Evolutionary conservation across 176 grass and related monocot species (phyloP), one percentile per base, ranked within the genome.

Genomic region (Hyparrhenia diplandra): DNA sequence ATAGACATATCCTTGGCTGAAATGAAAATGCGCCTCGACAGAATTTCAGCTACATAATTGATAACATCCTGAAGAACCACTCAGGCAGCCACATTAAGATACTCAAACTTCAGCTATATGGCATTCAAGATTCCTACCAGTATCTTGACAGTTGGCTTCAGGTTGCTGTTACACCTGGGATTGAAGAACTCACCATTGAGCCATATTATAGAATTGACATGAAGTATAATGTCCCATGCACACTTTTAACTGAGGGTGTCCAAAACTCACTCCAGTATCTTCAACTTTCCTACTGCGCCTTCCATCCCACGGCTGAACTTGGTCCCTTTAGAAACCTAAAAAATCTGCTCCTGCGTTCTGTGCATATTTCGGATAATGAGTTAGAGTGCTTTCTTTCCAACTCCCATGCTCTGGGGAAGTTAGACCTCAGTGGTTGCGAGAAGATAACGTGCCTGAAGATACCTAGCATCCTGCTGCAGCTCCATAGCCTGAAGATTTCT

Each of bases 141-240:
- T 69, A 61, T 47, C 24, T 84, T 0, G 39, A 70, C 2, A 65
- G 11, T 66, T 78, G 76, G 76, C 76, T 78, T 47, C 40, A 47
- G 10, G 13, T 47, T 47, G 82, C 82, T 34, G 49, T 84, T 59
- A 77, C 13, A 36, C 37, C 82, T 25, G 37, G 28, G 74, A 84
- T 84, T 61, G 74, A 84, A 69, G 64, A 77, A 61, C 64, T 84
- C 17, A 69, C n/a, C 36, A 27, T 84, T 24, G 6, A 2, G 1
- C 37, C 13, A 9, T 29, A 5, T 30, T 29, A 9, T 30, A 4
- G 17, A n/a, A 0, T 10, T 12, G 10, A 35, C 0, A 6, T 2
- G 4, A 46, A 51, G 18, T 29, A 78, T 62, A 46, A 34, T 2
- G 24, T 78, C 18, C 61, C 76, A 16, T 79, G 28, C 41, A 34